These are phyloP conservation scores for Chaetomiaceae sp. DNA, from an alignment of 2,329 filamentous ascomycete species.

Conservation along the genomic window DNA sequence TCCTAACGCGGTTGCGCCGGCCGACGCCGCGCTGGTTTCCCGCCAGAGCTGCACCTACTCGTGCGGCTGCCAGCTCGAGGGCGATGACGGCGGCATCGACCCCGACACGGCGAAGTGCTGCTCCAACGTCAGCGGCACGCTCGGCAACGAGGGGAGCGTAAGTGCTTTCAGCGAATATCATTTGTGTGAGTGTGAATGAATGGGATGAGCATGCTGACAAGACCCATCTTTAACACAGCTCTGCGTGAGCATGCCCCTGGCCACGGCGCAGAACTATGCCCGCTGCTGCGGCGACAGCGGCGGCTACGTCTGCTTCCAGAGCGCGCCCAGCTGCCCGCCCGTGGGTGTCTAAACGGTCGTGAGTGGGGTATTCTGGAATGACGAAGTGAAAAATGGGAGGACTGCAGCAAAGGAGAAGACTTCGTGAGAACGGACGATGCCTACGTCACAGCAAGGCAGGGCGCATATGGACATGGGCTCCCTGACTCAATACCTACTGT, in stretches of 20 bases:
- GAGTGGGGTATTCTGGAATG: too few species aligned
- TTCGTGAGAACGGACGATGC: too few species aligned
- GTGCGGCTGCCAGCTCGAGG: not conserved
- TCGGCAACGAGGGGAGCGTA: not conserved
- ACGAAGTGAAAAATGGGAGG: too few species aligned
- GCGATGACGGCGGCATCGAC: not conserved
- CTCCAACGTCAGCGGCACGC: not conserved
- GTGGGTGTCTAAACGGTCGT: not conserved
- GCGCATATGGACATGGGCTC: too few species aligned
- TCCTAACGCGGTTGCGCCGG: not conserved
- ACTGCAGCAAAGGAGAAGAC: too few species aligned
- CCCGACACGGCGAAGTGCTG: not conserved
- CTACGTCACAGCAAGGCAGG: too few species aligned
- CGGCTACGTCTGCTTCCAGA: constrained; percentile 2
- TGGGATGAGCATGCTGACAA: not conserved
- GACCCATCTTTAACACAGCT: not conserved
- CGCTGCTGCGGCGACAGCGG: not conserved
- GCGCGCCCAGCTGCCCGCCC: not conserved
- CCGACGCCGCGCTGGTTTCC: not conserved
- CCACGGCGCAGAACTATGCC: not conserved
- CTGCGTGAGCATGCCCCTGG: not conserved
- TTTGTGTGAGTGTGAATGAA: not conserved
- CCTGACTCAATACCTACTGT: too few species aligned
- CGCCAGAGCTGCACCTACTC: not conserved
- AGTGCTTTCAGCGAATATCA: not conserved